Evolutionary conservation across 129 eudicot genomes (phyloP).

Genomic region (Dittrichia graveolens): DNA sequence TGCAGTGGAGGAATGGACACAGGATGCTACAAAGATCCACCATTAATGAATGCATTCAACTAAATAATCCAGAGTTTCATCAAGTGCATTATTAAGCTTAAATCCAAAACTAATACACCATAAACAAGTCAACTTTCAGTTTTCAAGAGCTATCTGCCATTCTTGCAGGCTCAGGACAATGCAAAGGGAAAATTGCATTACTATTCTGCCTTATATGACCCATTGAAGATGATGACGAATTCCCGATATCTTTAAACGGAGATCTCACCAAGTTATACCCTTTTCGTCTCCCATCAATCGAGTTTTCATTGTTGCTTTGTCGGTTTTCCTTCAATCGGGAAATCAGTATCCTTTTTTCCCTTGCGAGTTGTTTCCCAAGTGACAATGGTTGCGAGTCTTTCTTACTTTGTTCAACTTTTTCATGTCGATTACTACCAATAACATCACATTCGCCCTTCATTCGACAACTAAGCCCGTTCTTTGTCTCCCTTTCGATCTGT

Average conservation of each 20-base stretch:
- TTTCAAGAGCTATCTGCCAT: constrained; percentile 29
- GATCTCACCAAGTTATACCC: constrained; percentile 40
- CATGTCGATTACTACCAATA: constrained; percentile 18
- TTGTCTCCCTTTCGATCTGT: constrained; percentile 60
- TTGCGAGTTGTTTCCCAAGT: constrained; percentile 69
- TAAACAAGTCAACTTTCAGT: constrained; percentile 10
- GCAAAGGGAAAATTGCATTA: constrained; percentile 53
- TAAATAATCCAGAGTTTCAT: background rate
- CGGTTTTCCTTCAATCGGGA: constrained; percentile 51
- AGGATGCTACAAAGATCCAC: constrained; percentile 16
- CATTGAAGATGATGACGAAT: constrained; percentile 30
- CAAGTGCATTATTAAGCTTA: constrained; percentile 18
- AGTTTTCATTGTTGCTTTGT: constrained; percentile 11
- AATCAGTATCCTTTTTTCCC: constrained; percentile 55
- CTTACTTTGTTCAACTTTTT: constrained; percentile 27
- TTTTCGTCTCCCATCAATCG: constrained; percentile 42
- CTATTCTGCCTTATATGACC: constrained; percentile 42
- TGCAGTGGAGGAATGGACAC: too few relatives aligned
- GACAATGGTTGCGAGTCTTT: constrained; percentile 50
- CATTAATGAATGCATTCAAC: background rate
- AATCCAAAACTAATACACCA: background rate
- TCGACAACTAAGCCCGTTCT: constrained; percentile 37
- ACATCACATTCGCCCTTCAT: constrained; percentile 43
- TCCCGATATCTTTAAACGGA: constrained; percentile 65
- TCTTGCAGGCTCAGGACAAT: constrained; percentile 33